These are phyloP conservation scores for Lichtheimia hyalospora DNA, from an alignment of 371 early-diverging fungal species.

Conservation along the genomic window DNA sequence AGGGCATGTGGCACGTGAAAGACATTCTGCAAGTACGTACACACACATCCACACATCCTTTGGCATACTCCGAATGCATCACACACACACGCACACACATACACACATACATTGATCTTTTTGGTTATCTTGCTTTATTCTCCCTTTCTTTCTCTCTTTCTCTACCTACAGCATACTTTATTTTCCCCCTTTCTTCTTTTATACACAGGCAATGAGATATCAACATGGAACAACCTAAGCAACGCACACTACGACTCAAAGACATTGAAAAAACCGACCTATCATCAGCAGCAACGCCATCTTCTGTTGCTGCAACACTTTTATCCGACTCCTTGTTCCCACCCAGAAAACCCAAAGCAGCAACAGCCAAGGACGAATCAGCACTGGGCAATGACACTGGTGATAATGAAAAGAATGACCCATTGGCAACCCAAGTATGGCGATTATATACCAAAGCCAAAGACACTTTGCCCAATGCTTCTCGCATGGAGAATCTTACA, in stretches of 20 bases:
- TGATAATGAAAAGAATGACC: slow-evolving; percentile 51
- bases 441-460: slow-evolving; percentile 64
- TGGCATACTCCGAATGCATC: no score
- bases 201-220: no score
- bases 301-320: slow-evolving; percentile 26
- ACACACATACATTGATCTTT: no score
- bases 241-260: slow-evolving; percentile 11
- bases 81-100: no score
- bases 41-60: no score
- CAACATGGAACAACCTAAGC: slow-evolving; percentile 9
- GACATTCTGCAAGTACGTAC: no score
- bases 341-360: slow-evolving; percentile 26
- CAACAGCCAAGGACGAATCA: slow-evolving; percentile 30
- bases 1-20: no score
- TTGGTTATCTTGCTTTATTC: no score
- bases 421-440: slow-evolving; percentile 61
- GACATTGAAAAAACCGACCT: slow-evolving; percentile 9
- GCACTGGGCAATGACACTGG: slow-evolving; percentile 27
- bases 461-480: slow-evolving; percentile 57
- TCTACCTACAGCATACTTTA: no score
- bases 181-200: no score
- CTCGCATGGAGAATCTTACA: slow-evolving; percentile 64
- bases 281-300: slow-evolving; percentile 23
- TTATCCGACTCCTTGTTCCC: slow-evolving; percentile 31
- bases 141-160: no score